phyloP scores from a whole-genome alignment of 2,329 filamentous ascomycete species.

The Aspergillus arachidicola region DNA sequence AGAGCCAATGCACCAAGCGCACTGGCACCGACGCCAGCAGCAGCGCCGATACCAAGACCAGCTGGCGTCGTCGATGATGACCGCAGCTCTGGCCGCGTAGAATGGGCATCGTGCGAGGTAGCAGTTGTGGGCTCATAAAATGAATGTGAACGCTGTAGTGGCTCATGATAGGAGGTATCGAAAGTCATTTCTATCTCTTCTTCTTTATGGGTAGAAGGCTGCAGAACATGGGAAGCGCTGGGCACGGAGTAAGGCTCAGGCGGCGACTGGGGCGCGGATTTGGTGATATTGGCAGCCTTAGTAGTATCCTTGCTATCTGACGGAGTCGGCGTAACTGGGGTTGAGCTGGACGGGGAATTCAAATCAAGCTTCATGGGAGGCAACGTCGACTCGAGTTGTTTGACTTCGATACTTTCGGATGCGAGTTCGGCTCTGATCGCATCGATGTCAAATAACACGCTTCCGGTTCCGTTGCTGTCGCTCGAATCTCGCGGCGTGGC shows the following conservation, averaged over 20 bases:
- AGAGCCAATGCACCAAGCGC: constrained; percentile 35
- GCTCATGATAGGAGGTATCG: constrained; percentile 62
- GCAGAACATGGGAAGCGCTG: constrained; percentile 12
- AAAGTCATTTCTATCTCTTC: constrained; percentile 68
- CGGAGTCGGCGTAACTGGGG: constrained; percentile 24
- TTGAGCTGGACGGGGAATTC: constrained; percentile 28
- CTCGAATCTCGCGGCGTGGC: constrained; percentile 29
- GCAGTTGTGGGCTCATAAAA: constrained; percentile 18
- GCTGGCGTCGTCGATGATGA: constrained; percentile 37
- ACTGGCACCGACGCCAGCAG: constrained; percentile 25
- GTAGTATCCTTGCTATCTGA: constrained; percentile 43
- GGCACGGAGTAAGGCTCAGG: constrained; percentile 20
- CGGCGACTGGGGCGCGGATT: constrained; percentile 21
- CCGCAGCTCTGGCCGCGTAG: constrained; percentile 31
- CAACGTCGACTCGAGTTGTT: constrained; percentile 82
- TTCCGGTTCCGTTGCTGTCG: constrained; percentile 36
- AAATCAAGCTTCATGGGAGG: constrained; percentile 84
- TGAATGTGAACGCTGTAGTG: constrained; percentile 23
- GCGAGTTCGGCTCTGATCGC: constrained; percentile 87
- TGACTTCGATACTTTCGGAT: constrained; percentile 69
- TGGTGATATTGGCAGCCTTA: constrained; percentile 17
- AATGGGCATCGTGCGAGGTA: constrained; percentile 13
- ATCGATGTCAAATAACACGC: constrained; percentile 90
- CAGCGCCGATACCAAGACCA: constrained; percentile 24
- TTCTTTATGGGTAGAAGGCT: constrained; percentile 25